phyloP scores from a whole-genome alignment of 495 filamentous ascomycete species.

The Aspergillus nanangensis region DNA sequence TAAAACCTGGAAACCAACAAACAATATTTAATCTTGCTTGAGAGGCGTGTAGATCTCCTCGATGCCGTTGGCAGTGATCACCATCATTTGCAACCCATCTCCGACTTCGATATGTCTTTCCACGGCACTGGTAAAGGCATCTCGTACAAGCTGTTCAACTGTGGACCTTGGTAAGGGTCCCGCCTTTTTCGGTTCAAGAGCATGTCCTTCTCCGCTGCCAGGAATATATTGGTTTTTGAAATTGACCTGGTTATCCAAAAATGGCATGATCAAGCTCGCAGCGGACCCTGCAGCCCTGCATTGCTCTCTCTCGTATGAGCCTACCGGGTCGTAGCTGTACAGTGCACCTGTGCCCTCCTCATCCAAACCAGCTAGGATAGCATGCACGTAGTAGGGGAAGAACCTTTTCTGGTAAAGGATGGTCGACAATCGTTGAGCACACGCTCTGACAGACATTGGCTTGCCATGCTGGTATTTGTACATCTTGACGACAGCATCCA shows the following conservation, averaged over 20 bases:
- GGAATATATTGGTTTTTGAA: conserved; percentile 98
- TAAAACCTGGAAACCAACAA: conserved; percentile 10
- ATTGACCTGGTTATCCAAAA: conserved; percentile 99
- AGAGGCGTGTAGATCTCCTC: conserved; percentile 77
- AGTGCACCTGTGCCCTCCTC: conserved; percentile 92
- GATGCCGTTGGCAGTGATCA: conserved; percentile 82
- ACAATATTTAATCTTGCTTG: conserved; percentile 74
- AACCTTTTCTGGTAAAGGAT: conserved; percentile 96
- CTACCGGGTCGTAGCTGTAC: conserved; percentile 96
- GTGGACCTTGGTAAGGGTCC: conserved; percentile 63
- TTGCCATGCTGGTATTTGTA: conserved; percentile 95
- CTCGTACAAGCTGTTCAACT: conserved; percentile 84
- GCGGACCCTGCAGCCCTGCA: conserved; percentile 95
- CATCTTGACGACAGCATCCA: conserved; percentile 92
- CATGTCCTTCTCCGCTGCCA: conserved; percentile 79
- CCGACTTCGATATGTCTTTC: conserved; percentile 99
- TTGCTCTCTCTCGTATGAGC: conserved; percentile 92
- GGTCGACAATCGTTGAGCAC: conserved; percentile 86
- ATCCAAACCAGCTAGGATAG: conserved; percentile 89
- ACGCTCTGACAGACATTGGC: conserved; percentile 85
- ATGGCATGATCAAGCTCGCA: conserved; percentile 95
- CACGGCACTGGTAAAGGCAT: conserved; percentile 96
- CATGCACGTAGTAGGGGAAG: conserved; percentile 95
- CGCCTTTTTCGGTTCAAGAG: conserved; percentile 58
- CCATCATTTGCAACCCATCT: conserved; percentile 92